Percentiles rank a stretch among this genome's conserved stretches.
phyloP scores from a whole-genome alignment of 1,284 basidiomycete species.

The Puccinia triticina region DNA sequence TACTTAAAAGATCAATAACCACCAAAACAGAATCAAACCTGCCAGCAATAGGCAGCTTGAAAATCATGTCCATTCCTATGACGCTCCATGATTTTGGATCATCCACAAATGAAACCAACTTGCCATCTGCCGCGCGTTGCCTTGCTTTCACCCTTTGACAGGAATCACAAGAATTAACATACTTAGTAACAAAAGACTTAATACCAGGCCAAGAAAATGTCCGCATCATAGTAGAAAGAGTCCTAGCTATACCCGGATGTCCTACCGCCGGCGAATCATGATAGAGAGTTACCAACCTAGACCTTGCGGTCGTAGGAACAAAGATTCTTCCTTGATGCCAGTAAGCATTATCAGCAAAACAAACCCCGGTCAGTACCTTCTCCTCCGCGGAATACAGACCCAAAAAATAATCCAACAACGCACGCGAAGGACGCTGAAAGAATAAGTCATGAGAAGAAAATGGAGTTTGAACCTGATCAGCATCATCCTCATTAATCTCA shows the following conservation, averaged over 20 bases:
- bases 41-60: slow-evolving; percentile 61
- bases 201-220: slow-evolving; percentile 24
- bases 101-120: not conserved
- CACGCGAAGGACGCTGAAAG: not conserved
- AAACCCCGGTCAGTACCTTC: not conserved
- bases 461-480: too few species aligned
- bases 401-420: not conserved
- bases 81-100: slow-evolving; percentile 60
- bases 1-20: slow-evolving; percentile 63
- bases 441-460: not conserved
- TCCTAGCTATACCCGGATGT: slow-evolving; percentile 10
- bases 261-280: slow-evolving; percentile 3
- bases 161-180: slow-evolving; percentile 13
- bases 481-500: too few species aligned
- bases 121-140: not conserved
- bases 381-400: not conserved
- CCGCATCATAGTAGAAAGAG: not conserved
- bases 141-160: slow-evolving; percentile 9
- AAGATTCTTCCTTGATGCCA: not conserved
- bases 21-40: slow-evolving; percentile 63
- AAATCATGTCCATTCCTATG: slow-evolving; percentile 65
- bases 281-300: not conserved
- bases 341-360: not conserved
- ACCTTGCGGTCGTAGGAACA: not conserved
- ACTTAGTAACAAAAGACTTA: not conserved